phyloP scores from a whole-genome alignment of 2,329 filamentous ascomycete genomes.

The Aspergillus sp. region DNA sequence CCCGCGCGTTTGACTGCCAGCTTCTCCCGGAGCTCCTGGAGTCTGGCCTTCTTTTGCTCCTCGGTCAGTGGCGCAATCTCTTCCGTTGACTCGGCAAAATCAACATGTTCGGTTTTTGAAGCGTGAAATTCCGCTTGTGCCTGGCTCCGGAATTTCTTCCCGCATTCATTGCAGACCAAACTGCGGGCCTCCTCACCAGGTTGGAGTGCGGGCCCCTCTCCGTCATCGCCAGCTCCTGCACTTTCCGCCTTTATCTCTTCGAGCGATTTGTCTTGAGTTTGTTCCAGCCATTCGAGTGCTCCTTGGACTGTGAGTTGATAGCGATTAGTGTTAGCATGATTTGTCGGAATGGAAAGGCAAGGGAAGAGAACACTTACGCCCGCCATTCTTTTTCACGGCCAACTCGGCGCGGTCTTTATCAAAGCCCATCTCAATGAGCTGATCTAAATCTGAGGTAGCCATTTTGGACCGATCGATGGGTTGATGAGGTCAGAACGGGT shows the following conservation, averaged over 20 bases:
- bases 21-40: conserved; percentile 72
- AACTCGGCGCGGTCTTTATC: conserved; percentile 78
- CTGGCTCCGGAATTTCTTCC: conserved; percentile 82
- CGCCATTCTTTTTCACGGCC: conserved; percentile 79
- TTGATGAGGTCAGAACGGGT: not conserved
- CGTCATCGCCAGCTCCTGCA: conserved; percentile 52
- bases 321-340: conserved; percentile 13
- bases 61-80: conserved; percentile 88
- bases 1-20: conserved; percentile 70
- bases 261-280: conserved; percentile 82
- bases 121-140: conserved; percentile 88
- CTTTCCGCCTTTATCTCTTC: conserved; percentile 71
- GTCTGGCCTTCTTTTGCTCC: conserved; percentile 80
- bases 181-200: conserved; percentile 73
- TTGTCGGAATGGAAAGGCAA: not conserved
- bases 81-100: conserved; percentile 92
- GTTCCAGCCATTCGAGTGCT: conserved; percentile 91
- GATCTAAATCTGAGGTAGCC: conserved; percentile 56
- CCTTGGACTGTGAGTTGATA: conserved; percentile 64
- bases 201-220: conserved; percentile 65
- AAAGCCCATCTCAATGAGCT: conserved; percentile 72
- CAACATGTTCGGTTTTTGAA: conserved; percentile 82
- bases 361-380: conserved; percentile 56
- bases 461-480: conserved; percentile 20
- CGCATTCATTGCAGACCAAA: conserved; percentile 91